phyloP scores from a whole-genome alignment of 2,329 filamentous ascomycete genomes.

The Fusarium sp. region DNA sequence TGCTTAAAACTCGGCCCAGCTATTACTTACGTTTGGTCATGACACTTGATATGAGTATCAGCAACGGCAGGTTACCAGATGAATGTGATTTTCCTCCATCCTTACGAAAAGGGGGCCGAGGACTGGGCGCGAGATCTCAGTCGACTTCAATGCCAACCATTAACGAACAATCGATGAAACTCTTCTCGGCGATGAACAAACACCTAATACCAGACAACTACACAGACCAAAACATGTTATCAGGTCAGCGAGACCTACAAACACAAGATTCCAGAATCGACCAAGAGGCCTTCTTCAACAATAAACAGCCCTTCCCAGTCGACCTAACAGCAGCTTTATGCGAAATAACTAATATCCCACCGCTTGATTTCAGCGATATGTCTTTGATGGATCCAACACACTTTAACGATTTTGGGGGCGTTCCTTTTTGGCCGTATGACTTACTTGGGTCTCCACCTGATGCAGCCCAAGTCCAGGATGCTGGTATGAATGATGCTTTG shows the following conservation, averaged over 20 bases:
- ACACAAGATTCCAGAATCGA: neutral
- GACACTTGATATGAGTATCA: constrained; percentile 47
- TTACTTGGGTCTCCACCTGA: neutral
- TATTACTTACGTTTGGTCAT: constrained; percentile 41
- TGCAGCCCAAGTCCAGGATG: neutral
- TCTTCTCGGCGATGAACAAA: constrained; percentile 17
- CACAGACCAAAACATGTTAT: rapidly evolving
- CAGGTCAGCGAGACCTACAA: neutral
- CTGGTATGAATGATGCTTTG: neutral
- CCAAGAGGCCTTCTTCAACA: constrained; percentile 19
- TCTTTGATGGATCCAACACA: constrained; percentile 11
- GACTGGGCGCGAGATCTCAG: neutral
- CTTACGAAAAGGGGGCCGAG: constrained; percentile 14
- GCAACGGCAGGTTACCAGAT: constrained; percentile 42
- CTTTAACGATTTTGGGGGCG: neutral
- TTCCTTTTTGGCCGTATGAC: constrained; percentile 19
- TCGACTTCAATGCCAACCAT: rapidly evolving
- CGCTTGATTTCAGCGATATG: constrained; percentile 12
- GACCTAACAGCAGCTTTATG: constrained; percentile 10
- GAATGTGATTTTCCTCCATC: constrained; percentile 44
- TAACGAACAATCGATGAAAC: neutral
- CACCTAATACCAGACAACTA: neutral
- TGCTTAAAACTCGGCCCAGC: constrained; percentile 35
- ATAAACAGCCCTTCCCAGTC: neutral
- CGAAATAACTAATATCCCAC: constrained; percentile 28